Evolutionary conservation across 2,329 filamentous ascomycete species (phyloP).

Genomic region (Penicillium aurantiogriseum): DNA sequence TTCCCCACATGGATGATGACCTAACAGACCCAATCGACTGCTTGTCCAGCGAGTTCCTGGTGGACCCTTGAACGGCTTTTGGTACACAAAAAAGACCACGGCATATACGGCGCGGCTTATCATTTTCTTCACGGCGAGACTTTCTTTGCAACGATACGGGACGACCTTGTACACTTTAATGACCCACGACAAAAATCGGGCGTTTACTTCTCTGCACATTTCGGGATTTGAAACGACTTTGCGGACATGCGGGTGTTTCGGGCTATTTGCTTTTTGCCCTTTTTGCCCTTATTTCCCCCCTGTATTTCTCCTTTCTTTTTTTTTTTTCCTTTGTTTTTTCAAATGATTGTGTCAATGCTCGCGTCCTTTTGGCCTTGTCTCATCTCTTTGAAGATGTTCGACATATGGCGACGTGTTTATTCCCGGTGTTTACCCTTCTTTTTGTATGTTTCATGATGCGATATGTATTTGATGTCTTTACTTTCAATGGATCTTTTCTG

Average conservation of each 20-base stretch:
- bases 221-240: slow-evolving; percentile 11
- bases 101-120: slow-evolving; percentile 10
- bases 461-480: slow-evolving; percentile 21
- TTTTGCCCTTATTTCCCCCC: slow-evolving; percentile 1
- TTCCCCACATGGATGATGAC: slow-evolving; percentile 30
- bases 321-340: slow-evolving; percentile 14
- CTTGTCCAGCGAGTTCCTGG: slow-evolving; percentile 39
- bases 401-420: slow-evolving; percentile 4
- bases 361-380: slow-evolving; percentile 8
- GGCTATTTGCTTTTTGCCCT: slow-evolving; percentile 1
- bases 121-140: slow-evolving; percentile 17
- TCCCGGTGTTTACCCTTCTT: slow-evolving; percentile 15
- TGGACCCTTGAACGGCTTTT: slow-evolving; percentile 27
- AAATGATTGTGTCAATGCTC: slow-evolving; percentile 6
- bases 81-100: slow-evolving; percentile 9
- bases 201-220: slow-evolving; percentile 11
- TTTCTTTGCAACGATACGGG: slow-evolving; percentile 19
- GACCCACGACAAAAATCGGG: slow-evolving; percentile 20
- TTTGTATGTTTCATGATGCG: slow-evolving; percentile 16
- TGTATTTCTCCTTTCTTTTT: slow-evolving; percentile 24
- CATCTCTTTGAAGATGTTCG: slow-evolving; percentile 5
- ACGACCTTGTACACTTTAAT: slow-evolving; percentile 27
- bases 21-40: slow-evolving; percentile 40
- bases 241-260: slow-evolving; percentile 6
- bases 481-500: slow-evolving; percentile 19